Evolutionary conservation across 106 monocot species (phyloP).

Genomic region (Gastrodia elata): DNA sequence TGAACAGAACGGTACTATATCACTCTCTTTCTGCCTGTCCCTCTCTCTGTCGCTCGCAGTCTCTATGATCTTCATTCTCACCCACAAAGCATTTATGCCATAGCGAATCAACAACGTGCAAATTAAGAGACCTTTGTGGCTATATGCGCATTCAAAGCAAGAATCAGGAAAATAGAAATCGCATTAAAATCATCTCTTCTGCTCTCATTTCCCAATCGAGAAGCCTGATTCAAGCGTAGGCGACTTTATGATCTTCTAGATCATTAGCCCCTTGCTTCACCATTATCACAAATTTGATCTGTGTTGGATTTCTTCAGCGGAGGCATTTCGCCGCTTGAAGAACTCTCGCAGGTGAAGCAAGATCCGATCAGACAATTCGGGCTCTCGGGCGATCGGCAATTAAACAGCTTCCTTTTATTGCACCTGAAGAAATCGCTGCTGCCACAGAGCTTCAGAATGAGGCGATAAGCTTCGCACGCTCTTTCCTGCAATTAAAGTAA

Average conservation of each 20-base stretch:
- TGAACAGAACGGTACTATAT: background rate
- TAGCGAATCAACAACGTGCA: background rate
- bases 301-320: slow-evolving; percentile 12
- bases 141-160: background rate
- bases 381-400: slow-evolving; percentile 25
- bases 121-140: background rate
- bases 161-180: background rate
- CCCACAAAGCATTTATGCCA: background rate
- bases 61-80: background rate
- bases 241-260: background rate
- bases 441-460: slow-evolving; percentile 23
- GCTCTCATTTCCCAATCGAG: background rate
- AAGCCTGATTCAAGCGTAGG: background rate
- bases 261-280: background rate
- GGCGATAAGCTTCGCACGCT: slow-evolving; percentile 20
- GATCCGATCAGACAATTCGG: slow-evolving; percentile 41
- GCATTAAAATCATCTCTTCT: background rate
- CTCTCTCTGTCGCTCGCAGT: background rate
- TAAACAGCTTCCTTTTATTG: slow-evolving; percentile 29
- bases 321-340: slow-evolving; percentile 12
- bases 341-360: slow-evolving; percentile 55
- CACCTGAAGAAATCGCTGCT: background rate
- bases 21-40: background rate
- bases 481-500: slow-evolving; percentile 52
- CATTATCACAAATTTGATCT: background rate